Percentiles rank a stretch among this genome's conserved stretches.
phyloP scores from a whole-genome alignment of 1,284 basidiomycete genomes.

The Fomitopsis betulina region DNA sequence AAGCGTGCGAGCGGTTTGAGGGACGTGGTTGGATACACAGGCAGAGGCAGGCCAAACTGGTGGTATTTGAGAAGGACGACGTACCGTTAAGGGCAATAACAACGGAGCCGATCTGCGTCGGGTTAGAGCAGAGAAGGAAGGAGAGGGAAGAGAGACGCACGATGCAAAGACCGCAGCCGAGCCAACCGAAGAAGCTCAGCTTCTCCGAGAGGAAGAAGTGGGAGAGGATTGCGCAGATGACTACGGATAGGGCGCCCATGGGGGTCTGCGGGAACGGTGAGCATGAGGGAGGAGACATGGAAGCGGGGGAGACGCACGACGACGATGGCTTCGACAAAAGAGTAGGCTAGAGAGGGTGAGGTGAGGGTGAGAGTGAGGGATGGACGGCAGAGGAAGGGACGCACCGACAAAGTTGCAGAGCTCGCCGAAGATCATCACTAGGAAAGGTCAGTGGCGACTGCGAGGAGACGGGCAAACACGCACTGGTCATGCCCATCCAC shows the following conservation, averaged over 20 bases:
- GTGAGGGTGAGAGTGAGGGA: conserved; percentile 20
- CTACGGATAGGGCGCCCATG: conserved; percentile 93
- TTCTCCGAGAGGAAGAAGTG: conserved; percentile 92
- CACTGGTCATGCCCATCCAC: conserved; percentile 84
- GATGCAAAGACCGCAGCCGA: conserved; percentile 87
- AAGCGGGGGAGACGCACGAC: conserved; percentile 51
- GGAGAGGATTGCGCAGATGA: conserved; percentile 91
- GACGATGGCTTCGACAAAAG: conserved; percentile 86
- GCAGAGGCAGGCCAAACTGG: too few species aligned
- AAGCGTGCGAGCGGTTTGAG: too few species aligned
- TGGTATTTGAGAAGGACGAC: conserved; percentile 3
- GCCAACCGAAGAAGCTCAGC: conserved; percentile 89
- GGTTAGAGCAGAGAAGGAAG: background rate
- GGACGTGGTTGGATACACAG: too few species aligned
- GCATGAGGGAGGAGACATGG: background rate
- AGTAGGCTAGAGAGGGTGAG: conserved; percentile 76
- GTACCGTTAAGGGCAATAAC: conserved; percentile 78
- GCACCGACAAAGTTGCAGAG: conserved; percentile 80
- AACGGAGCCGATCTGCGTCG: conserved; percentile 71
- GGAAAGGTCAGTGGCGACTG: conserved; percentile 7
- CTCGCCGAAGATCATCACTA: conserved; percentile 80
- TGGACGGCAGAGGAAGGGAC: conserved; percentile 21
- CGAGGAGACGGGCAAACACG: conserved; percentile 22
- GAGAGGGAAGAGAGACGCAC: conserved; percentile 35
- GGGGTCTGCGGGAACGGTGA: conserved; percentile 59